Conservation (phyloP, 2,329 filamentous ascomycete species). For the Hypoxylon rubiginosum region DNA sequence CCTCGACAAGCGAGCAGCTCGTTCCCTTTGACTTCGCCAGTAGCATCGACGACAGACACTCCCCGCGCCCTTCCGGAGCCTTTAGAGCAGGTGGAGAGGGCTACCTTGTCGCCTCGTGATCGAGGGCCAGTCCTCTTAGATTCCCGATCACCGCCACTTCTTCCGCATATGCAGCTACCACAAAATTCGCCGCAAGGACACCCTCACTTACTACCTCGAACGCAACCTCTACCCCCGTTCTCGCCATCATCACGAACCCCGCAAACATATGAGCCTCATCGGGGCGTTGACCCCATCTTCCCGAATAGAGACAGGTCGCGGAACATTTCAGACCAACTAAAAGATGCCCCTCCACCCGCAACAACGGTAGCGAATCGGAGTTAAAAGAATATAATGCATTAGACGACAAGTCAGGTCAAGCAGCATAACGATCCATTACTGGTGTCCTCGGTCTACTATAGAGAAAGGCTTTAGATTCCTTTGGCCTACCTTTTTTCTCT, state of each 20-base stretch:
- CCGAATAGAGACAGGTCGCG: constrained; percentile 51
- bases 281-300: constrained; percentile 51
- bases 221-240: constrained; percentile 45
- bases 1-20: constrained; percentile 45
- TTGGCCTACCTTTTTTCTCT: constrained; percentile 13
- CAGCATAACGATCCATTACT: constrained; percentile 26
- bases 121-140: constrained; percentile 44
- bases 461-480: constrained; percentile 31
- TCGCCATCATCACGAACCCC: constrained; percentile 43
- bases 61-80: constrained; percentile 51
- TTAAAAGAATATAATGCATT: constrained; percentile 37
- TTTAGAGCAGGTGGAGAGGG: constrained; percentile 49
- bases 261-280: constrained; percentile 47
- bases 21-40: constrained; percentile 49
- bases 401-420: constrained; percentile 27
- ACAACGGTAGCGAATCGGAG: constrained; percentile 47
- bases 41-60: constrained; percentile 49
- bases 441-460: constrained; percentile 30
- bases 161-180: constrained; percentile 46
- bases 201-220: constrained; percentile 46
- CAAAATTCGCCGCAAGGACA: constrained; percentile 44
- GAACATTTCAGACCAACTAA: constrained; percentile 49
- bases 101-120: constrained; percentile 49
- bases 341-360: constrained; percentile 47
- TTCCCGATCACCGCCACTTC: constrained; percentile 49